Evolutionary conservation across 1,284 basidiomycete genomes (phyloP).

Genomic region (Fomes fomentarius): DNA sequence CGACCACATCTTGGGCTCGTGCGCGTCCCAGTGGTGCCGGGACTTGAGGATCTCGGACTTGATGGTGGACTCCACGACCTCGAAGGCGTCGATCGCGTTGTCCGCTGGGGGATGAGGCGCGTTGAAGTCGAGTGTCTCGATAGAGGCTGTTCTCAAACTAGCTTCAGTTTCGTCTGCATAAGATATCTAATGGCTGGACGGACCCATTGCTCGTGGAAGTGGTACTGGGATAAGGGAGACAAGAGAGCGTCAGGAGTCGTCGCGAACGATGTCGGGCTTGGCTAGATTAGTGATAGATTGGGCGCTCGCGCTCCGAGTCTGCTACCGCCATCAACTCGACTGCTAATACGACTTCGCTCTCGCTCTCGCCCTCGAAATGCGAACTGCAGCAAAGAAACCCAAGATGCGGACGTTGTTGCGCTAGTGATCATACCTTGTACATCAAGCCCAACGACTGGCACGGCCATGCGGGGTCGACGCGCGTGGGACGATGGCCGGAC

Average conservation of each 20-base stretch:
- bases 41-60: constrained; percentile 66
- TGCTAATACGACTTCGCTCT: too few relatives aligned
- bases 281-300: too few relatives aligned
- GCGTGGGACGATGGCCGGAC: neutral
- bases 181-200: neutral
- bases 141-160: neutral
- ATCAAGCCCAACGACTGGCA: too few relatives aligned
- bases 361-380: too few relatives aligned
- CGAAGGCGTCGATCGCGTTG: constrained; percentile 69
- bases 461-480: neutral
- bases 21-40: constrained; percentile 69
- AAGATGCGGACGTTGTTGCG: too few relatives aligned
- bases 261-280: too few relatives aligned
- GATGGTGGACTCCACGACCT: constrained; percentile 52
- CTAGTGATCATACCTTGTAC: too few relatives aligned
- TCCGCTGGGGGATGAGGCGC: constrained; percentile 56
- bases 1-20: constrained; percentile 76
- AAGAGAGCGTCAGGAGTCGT: too few relatives aligned
- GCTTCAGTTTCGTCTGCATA: neutral
- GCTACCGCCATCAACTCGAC: too few relatives aligned
- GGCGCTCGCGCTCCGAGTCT: neutral
- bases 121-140: constrained; percentile 58
- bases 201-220: neutral
- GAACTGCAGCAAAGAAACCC: too few relatives aligned
- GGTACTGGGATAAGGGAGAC: too few relatives aligned